phyloP scores from a whole-genome alignment of 257 asterid genomes.

The Buddleja alternifolia region DNA sequence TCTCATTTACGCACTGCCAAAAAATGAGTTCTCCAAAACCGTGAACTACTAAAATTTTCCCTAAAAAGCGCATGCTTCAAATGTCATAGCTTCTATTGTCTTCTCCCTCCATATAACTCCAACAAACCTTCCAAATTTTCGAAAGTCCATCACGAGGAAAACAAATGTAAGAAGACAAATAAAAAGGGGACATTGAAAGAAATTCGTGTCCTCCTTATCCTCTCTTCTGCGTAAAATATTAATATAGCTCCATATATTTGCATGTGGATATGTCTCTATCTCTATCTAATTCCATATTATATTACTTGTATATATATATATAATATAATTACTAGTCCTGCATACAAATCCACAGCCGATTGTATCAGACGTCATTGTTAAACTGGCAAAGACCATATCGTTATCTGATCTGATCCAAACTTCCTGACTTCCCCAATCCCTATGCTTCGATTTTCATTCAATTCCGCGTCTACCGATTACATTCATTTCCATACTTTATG shows the following conservation, averaged over 20 bases:
- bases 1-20: no score
- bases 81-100: background rate
- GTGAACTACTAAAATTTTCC: no score
- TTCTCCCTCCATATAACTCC: background rate
- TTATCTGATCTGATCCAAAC: slow-evolving; percentile 31
- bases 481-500: background rate
- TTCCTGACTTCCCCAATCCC: slow-evolving; percentile 22
- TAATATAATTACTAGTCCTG: background rate
- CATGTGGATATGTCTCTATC: background rate
- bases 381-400: slow-evolving; percentile 25
- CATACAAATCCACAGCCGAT: background rate
- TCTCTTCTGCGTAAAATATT: background rate
- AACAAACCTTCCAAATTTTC: background rate
- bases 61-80: background rate
- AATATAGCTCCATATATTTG: background rate
- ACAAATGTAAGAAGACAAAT: background rate
- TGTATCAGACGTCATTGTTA: slow-evolving; percentile 23
- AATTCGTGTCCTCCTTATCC: slow-evolving; percentile 39
- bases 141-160: background rate
- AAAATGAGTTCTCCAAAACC: no score
- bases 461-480: slow-evolving; percentile 16
- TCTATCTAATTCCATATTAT: no score
- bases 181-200: background rate
- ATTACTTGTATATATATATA: background rate
- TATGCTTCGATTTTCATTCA: slow-evolving; percentile 20